A percentile compares a stretch with the other conserved stretches of the same genome.
Conservation (phyloP, 805 yeast species). For the Lachancea quebecensis region DNA sequence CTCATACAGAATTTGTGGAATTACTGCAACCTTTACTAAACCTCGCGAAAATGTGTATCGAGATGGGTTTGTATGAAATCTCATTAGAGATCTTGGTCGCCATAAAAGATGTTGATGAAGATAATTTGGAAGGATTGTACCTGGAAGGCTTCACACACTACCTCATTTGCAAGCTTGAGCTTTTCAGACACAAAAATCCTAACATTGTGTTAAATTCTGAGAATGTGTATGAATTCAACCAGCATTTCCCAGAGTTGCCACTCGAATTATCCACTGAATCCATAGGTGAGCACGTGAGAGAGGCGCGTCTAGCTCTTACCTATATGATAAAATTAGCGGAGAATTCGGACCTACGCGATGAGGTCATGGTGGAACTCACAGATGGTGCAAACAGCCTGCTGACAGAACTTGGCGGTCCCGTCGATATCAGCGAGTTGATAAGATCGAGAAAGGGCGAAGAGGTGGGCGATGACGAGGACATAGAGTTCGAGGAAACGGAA, state of each 20-base stretch:
- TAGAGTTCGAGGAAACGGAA: conserved; percentile 24
- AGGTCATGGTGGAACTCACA: conserved; percentile 52
- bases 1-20: conserved; percentile 47
- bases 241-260: conserved; percentile 31
- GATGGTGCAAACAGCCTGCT: conserved; percentile 47
- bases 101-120: conserved; percentile 76
- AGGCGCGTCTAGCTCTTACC: conserved; percentile 35
- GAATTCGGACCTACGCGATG: conserved; percentile 35
- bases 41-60: conserved; percentile 68
- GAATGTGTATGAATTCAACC: conserved; percentile 30
- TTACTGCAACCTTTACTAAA: conserved; percentile 67
- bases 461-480: conserved; percentile 34
- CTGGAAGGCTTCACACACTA: conserved; percentile 73
- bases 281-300: conserved; percentile 22
- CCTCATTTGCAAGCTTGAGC: conserved; percentile 36
- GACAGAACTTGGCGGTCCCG: conserved; percentile 54
- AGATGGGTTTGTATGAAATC: conserved; percentile 62
- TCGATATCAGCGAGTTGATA: conserved; percentile 30
- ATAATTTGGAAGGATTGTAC: conserved; percentile 73
- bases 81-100: conserved; percentile 59
- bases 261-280: conserved; percentile 34
- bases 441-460: conserved; percentile 32
- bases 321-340: conserved; percentile 39
- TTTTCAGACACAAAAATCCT: conserved; percentile 20
- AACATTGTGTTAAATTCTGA: conserved; percentile 19